Percentiles rank a stretch among this genome's conserved stretches.
These are phyloP conservation scores for Juncus inflexus DNA, from an alignment of 176 grass and related monocot genomes.

Conservation along the genomic window DNA sequence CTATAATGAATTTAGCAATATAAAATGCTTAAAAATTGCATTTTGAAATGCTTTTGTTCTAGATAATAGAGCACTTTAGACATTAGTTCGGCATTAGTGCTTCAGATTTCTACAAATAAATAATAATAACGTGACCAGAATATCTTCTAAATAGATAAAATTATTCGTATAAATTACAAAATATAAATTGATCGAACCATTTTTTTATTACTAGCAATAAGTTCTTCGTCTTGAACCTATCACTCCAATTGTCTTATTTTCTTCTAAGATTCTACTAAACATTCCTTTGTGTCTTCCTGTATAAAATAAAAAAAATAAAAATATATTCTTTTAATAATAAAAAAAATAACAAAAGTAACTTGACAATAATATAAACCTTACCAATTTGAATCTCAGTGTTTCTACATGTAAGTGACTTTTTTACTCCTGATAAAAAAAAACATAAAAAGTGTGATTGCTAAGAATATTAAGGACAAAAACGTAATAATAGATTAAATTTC, in stretches of 20 bases:
- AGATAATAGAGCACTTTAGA: too few relatives aligned
- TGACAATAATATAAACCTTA: conserved; percentile 5
- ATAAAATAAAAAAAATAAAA: conserved; percentile 7
- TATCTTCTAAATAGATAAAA: too few relatives aligned
- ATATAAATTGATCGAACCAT: conserved; percentile 44
- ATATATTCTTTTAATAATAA: too few relatives aligned
- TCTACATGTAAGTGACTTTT: conserved; percentile 68
- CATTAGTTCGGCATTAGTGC: too few relatives aligned
- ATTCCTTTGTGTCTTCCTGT: conserved; percentile 83
- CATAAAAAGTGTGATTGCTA: conserved; percentile 1
- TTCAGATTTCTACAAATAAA: conserved; percentile 74
- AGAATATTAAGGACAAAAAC: not conserved
- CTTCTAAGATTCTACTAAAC: conserved; percentile 82
- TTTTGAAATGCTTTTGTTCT: too few relatives aligned
- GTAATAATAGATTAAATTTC: too few relatives aligned
- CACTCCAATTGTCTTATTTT: conserved; percentile 78
- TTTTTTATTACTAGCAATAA: conserved; percentile 45
- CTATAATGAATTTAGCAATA: too few relatives aligned
- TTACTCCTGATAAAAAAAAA: conserved; percentile 58
- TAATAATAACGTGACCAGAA: conserved; percentile 14
- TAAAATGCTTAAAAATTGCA: too few relatives aligned
- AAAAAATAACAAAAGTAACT: conserved; percentile 13
- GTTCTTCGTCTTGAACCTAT: conserved; percentile 74
- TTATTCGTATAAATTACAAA: conserved; percentile 12
- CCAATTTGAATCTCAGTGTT: conserved; percentile 90